Evolutionary conservation across 495 filamentous ascomycete genomes (phyloP), one percentile per base, ranked within the genome.

Genomic region (Lindgomyces ingoldianus): DNA sequence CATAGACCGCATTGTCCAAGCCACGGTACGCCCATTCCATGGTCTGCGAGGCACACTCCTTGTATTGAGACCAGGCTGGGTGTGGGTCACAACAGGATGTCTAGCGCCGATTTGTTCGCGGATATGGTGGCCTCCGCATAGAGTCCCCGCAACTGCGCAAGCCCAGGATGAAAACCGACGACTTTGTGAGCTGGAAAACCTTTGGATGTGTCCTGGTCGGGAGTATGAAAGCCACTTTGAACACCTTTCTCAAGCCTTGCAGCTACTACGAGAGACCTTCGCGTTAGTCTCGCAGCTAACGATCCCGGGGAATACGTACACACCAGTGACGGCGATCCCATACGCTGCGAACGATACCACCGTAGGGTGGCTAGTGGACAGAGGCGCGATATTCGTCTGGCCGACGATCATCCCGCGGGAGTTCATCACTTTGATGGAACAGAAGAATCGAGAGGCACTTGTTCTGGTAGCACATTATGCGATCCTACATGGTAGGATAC

Each of bases 381-480:
- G 67, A 14, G 67, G 51, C 6, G 50, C 67, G 1, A 55, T 70
- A 3, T 62, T 65, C 26, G 22, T 58, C 0, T 70, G 68, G 68
- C 47, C 59, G 1, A 44, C 51, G 14, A 21, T 39, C 14, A 33
- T 70, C 11, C 45, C 45, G 10, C n/a, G 22, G 12, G 59, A 63
- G 30, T 67, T 70, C 21, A 57, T 70, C 1, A 29, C 36, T 3
- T 26, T 70, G 18, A 8, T 63, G 1, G 64, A 67, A 49, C 4
- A 64, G 14, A 44, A 60, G 48, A 56, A 67, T 29, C 33, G 30
- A 14, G 64, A 67, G 24, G 68, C 64, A n/a, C 25, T 70, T 14
- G 68, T 67, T 8, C 22, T 70, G 0, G 24, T 67, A 2, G 68
- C 64, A 16, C 53, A 70, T 36, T 70, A 57, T 30, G 64, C 63